Evolutionary conservation across 352 stramenopile species (phyloP).

Genomic region (Saprolegnia diclina): DNA sequence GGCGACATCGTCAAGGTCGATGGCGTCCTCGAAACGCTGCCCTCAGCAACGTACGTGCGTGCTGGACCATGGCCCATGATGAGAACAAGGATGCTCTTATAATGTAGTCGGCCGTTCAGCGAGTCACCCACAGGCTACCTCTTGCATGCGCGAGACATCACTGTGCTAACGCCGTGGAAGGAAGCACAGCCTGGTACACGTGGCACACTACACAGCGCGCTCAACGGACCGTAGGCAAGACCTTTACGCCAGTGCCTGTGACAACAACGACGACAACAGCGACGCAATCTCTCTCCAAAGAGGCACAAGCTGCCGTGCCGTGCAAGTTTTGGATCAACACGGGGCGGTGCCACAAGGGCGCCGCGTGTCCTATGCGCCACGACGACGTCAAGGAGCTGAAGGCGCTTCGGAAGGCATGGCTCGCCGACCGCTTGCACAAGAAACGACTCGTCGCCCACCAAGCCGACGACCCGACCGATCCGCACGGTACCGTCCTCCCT

Average conservation of each 20-base stretch:
- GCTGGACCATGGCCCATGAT: not conserved
- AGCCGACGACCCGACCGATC: slow-evolving; percentile 54
- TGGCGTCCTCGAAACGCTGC: slow-evolving; percentile 49
- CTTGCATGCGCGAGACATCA: slow-evolving; percentile 48
- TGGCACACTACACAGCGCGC: not conserved
- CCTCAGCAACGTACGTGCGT: not conserved
- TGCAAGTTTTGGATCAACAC: slow-evolving; percentile 87
- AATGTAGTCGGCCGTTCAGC: not conserved
- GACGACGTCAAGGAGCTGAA: slow-evolving; percentile 44
- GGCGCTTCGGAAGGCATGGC: slow-evolving; percentile 45
- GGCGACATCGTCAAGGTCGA: slow-evolving; percentile 58
- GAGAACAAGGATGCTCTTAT: too few relatives aligned
- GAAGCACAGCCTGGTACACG: slow-evolving; percentile 37
- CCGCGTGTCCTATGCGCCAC: slow-evolving; percentile 59
- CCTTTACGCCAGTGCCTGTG: not conserved
- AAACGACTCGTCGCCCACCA: slow-evolving; percentile 53
- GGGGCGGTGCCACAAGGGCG: slow-evolving; percentile 54
- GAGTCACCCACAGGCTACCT: slow-evolving; percentile 30
- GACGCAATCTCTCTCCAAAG: not conserved
- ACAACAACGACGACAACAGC: not conserved
- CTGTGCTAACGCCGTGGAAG: slow-evolving; percentile 44
- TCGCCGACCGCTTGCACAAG: slow-evolving; percentile 51
- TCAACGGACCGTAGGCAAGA: not conserved
- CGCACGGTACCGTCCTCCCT: slow-evolving; percentile 50
- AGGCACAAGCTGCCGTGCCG: slow-evolving; percentile 29